Conservation (phyloP, 495 filamentous ascomycete species). For the Penicilliopsis zonata region DNA sequence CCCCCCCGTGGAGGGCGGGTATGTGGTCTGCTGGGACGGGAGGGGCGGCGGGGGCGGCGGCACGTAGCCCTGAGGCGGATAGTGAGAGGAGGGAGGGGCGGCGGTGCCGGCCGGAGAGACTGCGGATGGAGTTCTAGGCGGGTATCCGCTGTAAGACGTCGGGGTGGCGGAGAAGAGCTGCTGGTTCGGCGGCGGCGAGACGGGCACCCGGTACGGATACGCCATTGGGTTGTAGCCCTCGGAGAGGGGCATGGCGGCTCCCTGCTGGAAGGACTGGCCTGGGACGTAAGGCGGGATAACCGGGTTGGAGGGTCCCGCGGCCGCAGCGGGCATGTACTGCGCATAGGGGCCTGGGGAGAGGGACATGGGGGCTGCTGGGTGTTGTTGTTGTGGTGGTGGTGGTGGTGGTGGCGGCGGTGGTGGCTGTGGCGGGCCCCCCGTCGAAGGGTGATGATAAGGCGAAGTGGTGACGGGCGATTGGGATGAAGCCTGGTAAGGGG, state of each 20-base stretch:
- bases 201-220: constrained; percentile 36
- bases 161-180: constrained; percentile 30
- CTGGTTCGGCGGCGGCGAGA: constrained; percentile 33
- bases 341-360: constrained; percentile 32
- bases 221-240: constrained; percentile 44
- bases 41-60: constrained; percentile 90
- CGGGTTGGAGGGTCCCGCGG: constrained; percentile 11
- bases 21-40: constrained; percentile 65
- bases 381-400: too few relatives aligned
- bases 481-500: constrained; percentile 18
- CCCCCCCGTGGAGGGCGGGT: constrained; percentile 45
- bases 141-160: constrained; percentile 21
- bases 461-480: constrained; percentile 30
- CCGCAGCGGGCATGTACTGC: constrained; percentile 25
- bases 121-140: too few relatives aligned
- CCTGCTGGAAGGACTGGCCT: constrained; percentile 34
- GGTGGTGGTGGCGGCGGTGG: too few relatives aligned
- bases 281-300: constrained; percentile 17
- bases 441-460: constrained; percentile 34
- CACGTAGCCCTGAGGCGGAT: constrained; percentile 68
- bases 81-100: constrained; percentile 26
- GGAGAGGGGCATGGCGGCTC: constrained; percentile 30
- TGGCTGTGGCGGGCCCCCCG: constrained; percentile 13
- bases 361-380: constrained; percentile 18
- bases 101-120: constrained; percentile 14